These are phyloP conservation scores for Penicillium macrosclerotiorum DNA, from an alignment of 495 filamentous ascomycete genomes.

Conservation along the genomic window DNA sequence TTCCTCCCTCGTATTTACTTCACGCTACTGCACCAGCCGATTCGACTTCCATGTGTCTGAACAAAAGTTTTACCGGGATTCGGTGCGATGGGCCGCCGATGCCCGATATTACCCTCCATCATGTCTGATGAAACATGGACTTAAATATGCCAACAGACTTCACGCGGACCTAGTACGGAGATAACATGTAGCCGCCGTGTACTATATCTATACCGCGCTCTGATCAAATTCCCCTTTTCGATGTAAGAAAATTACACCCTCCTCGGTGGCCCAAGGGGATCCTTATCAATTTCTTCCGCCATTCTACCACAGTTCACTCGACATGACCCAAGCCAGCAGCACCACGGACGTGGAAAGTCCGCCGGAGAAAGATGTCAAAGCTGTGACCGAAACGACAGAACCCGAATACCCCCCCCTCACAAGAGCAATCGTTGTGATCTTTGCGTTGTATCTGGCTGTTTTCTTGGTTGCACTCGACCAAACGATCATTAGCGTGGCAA, in stretches of 20 bases:
- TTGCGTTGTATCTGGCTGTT: conserved; percentile 42
- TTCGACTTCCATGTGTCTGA: not conserved
- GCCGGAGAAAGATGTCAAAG: conserved; percentile 7
- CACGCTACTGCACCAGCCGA: conserved; percentile 4
- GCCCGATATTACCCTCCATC: no score
- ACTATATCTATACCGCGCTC: no score
- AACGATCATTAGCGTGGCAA: conserved; percentile 44
- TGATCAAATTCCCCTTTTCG: no score
- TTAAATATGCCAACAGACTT: no score
- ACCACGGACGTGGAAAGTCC: conserved; percentile 6
- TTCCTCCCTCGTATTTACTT: not conserved
- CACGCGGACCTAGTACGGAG: no score
- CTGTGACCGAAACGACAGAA: not conserved
- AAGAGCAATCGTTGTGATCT: conserved; percentile 16
- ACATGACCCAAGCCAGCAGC: conserved; percentile 10
- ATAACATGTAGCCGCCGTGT: no score
- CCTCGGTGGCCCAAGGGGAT: not conserved
- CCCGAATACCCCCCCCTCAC: conserved; percentile 16
- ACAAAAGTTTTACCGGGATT: no score
- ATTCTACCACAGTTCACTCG: not conserved
- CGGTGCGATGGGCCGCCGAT: no score
- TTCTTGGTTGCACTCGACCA: conserved; percentile 54
- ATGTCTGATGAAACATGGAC: no score
- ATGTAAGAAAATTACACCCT: not conserved
- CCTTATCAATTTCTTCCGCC: no score